Evolutionary conservation across 73 alveolate genomes (phyloP).

Genomic region (Stentor coeruleus): DNA sequence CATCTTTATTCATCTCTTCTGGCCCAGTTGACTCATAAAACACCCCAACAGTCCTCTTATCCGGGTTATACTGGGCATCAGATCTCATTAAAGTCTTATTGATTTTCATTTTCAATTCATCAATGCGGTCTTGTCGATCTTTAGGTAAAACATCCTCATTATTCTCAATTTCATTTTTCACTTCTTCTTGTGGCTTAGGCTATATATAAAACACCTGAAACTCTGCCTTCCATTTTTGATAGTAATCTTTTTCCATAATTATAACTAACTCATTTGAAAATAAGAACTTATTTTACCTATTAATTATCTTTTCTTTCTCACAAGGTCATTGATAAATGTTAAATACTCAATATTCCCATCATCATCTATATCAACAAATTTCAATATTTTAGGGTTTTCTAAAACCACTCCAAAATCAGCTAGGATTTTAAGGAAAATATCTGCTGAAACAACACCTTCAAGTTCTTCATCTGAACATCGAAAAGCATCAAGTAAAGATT

Average conservation of each 20-base stretch:
- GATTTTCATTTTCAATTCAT: neutral
- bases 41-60: slow-evolving; percentile 19
- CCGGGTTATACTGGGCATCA: slow-evolving; percentile 30
- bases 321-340: neutral
- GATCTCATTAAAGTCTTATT: neutral
- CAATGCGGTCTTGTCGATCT: neutral
- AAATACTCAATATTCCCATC: neutral
- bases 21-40: slow-evolving; percentile 11
- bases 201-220: neutral
- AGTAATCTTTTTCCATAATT: slow-evolving; percentile 22
- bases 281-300: no score
- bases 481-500: neutral
- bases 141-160: neutral
- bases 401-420: neutral
- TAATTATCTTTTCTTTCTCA: neutral
- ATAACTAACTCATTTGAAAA: no score
- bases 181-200: neutral
- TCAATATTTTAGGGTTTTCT: neutral
- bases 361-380: neutral
- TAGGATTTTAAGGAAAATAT: neutral
- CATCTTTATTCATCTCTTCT: slow-evolving; percentile 1
- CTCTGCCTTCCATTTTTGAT: slow-evolving; percentile 14
- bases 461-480: neutral
- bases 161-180: neutral
- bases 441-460: neutral